A percentile compares a stretch with the other conserved stretches of the same genome.
phyloP scores from a whole-genome alignment of 768 basidiomycete genomes.

The Suillus subaureus region DNA sequence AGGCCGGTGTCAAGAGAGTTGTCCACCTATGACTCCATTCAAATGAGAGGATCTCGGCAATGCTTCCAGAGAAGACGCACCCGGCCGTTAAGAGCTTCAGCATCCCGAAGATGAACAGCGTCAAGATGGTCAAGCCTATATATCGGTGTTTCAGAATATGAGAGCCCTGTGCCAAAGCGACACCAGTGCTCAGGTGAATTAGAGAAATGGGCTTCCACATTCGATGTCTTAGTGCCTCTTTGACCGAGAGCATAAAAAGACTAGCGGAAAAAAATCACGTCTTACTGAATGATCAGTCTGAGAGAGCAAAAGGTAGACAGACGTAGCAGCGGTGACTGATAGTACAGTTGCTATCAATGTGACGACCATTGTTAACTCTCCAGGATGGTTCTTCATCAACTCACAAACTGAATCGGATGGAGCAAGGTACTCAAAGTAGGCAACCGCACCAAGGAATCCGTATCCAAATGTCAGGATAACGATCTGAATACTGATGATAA shows the following conservation, averaged over 20 bases:
- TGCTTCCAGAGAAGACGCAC: background rate
- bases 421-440: conserved; percentile 2
- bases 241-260: conserved; percentile 9
- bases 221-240: conserved; percentile 14
- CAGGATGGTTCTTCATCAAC: conserved; percentile 1
- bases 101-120: conserved; percentile 4
- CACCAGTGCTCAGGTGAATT: conserved; percentile 4
- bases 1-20: conserved; percentile 14
- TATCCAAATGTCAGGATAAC: conserved; percentile 11
- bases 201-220: conserved; percentile 15
- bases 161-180: conserved; percentile 9
- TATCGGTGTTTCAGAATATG: background rate
- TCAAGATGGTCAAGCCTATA: background rate
- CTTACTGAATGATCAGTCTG: background rate
- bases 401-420: background rate
- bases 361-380: conserved; percentile 6
- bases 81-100: conserved; percentile 12
- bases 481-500: background rate
- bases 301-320: background rate
- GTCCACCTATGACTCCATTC: conserved; percentile 12
- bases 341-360: conserved; percentile 9
- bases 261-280: background rate
- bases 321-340: background rate
- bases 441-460: conserved; percentile 11
- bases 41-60: background rate